Evolutionary conservation across 148 eudicot species (phyloP), one percentile per base, ranked within the genome.

Genomic region (Rheum nobile): DNA sequence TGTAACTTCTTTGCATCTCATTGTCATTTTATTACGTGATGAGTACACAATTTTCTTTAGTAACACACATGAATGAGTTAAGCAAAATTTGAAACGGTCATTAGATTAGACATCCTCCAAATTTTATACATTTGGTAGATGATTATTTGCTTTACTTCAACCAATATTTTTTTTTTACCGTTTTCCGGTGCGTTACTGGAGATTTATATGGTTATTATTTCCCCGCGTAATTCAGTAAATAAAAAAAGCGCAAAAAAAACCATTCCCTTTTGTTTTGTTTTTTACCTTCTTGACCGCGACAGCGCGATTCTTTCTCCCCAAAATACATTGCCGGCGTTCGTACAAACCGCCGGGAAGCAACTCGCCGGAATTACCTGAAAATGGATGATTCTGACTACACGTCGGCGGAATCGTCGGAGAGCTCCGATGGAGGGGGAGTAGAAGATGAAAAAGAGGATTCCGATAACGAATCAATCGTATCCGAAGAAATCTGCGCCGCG

Each of bases 371-470:
- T 0, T 1, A 26, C 67, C 35, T 28, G 34, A 26, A 28, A 29
- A 65, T 65, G 70, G 70, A 65, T 4, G 70, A 34, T 8, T 65
- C 70, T 1, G 70, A 65, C 32, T 31, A 65, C 41, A 65, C 70
- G n/a, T 65, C 70, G 10, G 70, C 70, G 3, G 70, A 65, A 0
- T 65, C 70, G 22, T 65, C 4, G 16, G 67, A 14, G 19, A 59
- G 17, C 34, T 26, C 67, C 34, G 67, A 61, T n/a, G 35, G 5
- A 32, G 67, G 14, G 7, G 35, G 6, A 14, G 37, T 0, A 29
- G 67, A 59, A 61, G 35, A 61, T 14, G 67, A 61, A 13, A 55
- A 55, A 7, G 65, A 24, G 31, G 11, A 22, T 10, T 55, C 65
- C 31, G 65, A 55, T 26, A 8, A 55, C 65, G 65, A 55, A 26